These are phyloP conservation scores for Rhynchosporium agropyri DNA, from an alignment of 2,329 filamentous ascomycete genomes.

Conservation along the genomic window DNA sequence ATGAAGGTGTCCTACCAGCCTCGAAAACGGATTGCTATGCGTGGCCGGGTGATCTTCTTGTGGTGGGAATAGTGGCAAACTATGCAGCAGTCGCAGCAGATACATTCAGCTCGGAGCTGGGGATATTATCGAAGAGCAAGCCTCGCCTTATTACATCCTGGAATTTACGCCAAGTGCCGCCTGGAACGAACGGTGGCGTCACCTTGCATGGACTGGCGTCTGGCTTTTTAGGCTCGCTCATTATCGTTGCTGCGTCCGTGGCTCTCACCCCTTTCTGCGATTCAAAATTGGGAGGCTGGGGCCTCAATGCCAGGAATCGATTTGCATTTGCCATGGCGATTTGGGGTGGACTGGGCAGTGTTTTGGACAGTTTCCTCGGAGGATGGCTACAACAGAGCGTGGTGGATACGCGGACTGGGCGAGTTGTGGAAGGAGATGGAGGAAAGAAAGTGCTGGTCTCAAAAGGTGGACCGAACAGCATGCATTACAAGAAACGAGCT, in stretches of 20 bases:
- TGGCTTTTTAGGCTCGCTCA: conserved; percentile 71
- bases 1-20: conserved; percentile 30
- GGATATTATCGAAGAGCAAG: conserved; percentile 75
- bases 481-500: conserved; percentile 42
- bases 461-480: conserved; percentile 37
- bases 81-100: conserved; percentile 92
- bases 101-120: conserved; percentile 93
- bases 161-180: conserved; percentile 75
- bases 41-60: conserved; percentile 64
- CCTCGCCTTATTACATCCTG: conserved; percentile 87
- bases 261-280: conserved; percentile 70
- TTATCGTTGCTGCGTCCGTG: conserved; percentile 65
- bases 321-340: conserved; percentile 60
- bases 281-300: conserved; percentile 49
- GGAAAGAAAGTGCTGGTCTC: conserved; percentile 61
- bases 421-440: conserved; percentile 85
- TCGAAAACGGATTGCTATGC: conserved; percentile 51
- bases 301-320: conserved; percentile 52
- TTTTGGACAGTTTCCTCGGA: conserved; percentile 86
- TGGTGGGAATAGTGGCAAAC: conserved; percentile 72
- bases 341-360: conserved; percentile 77
- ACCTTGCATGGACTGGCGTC: conserved; percentile 73
- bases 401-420: conserved; percentile 78
- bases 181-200: conserved; percentile 92
- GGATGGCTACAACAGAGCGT: conserved; percentile 85